A percentile compares a stretch with the other conserved stretches of the same genome.
Evolutionary conservation across 169 alveolate genomes (phyloP).

Genomic region (Plasmodium gallinaceum): DNA sequence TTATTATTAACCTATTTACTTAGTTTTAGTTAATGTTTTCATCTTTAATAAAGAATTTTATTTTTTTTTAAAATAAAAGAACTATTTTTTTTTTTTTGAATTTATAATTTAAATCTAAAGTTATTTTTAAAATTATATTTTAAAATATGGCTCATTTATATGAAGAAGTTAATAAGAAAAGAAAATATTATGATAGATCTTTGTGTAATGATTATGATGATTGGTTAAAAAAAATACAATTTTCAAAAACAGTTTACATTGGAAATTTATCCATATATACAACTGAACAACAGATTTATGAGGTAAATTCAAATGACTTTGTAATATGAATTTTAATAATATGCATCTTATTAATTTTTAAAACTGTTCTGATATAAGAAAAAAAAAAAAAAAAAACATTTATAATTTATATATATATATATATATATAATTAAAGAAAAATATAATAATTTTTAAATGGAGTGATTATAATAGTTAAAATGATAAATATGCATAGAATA

Average conservation of each 20-base stretch:
- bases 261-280: conserved; percentile 86
- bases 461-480: too few species aligned
- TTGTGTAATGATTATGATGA: conserved; percentile 81
- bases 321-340: not conserved
- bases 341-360: not conserved
- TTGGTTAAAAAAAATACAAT: conserved; percentile 81
- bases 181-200: conserved; percentile 84
- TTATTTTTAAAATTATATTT: not conserved
- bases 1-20: too few species aligned
- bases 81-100: not conserved
- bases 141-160: conserved; percentile 81
- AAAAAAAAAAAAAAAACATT: not conserved
- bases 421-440: not conserved
- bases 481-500: too few species aligned
- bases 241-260: conserved; percentile 84
- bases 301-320: conserved; percentile 73
- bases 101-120: not conserved
- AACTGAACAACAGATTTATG: conserved; percentile 86
- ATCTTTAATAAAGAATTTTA: not conserved
- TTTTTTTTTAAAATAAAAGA: not conserved
- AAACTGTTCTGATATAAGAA: not conserved
- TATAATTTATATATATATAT: not conserved
- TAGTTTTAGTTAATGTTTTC: too few species aligned
- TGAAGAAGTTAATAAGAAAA: conserved; percentile 80
- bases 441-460: too few species aligned